phyloP scores from a whole-genome alignment of 2,329 filamentous ascomycete species.

The Paecilomyces fulvus region DNA sequence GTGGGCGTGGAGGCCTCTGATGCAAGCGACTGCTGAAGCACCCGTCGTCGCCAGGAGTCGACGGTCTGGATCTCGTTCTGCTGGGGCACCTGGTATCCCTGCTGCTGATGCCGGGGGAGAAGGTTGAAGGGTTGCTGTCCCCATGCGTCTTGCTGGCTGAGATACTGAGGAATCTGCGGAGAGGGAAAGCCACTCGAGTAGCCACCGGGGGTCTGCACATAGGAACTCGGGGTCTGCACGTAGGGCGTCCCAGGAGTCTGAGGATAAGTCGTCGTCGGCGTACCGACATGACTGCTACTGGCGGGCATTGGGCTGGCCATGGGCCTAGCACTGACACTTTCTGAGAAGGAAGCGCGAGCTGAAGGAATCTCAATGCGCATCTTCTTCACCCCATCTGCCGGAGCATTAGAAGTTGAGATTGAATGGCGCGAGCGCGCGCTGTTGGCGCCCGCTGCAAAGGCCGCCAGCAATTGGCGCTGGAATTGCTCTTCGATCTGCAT shows the following conservation, averaged over 20 bases:
- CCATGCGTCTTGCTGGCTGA: constrained; percentile 11
- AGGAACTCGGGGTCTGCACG: constrained; percentile 12
- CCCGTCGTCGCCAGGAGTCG: constrained; percentile 1
- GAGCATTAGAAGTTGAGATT: constrained; percentile 11
- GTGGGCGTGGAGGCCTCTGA: constrained; percentile 5
- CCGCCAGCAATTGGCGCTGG: constrained; percentile 27
- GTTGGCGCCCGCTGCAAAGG: constrained; percentile 20
- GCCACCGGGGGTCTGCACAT: constrained; percentile 11
- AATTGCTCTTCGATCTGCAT: constrained; percentile 30
- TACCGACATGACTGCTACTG: constrained; percentile 15
- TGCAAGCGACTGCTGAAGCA: constrained; percentile 17
- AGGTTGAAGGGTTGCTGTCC: constrained; percentile 15
- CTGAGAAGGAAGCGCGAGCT: constrained; percentile 19
- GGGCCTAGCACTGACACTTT: constrained; percentile 13
- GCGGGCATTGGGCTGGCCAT: constrained; percentile 19
- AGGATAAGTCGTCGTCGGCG: constrained; percentile 16
- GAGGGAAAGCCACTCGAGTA: constrained; percentile 15
- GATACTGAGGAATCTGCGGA: constrained; percentile 20
- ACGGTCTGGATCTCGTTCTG: not conserved
- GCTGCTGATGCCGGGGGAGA: not conserved
- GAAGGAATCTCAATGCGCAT: constrained; percentile 28
- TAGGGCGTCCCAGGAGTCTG: constrained; percentile 13
- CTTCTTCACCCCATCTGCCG: constrained; percentile 22
- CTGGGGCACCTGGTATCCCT: not conserved
- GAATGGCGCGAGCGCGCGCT: constrained; percentile 1